Evolutionary conservation across 495 filamentous ascomycete species (phyloP).

Genomic region (Aspergillus campestris): DNA sequence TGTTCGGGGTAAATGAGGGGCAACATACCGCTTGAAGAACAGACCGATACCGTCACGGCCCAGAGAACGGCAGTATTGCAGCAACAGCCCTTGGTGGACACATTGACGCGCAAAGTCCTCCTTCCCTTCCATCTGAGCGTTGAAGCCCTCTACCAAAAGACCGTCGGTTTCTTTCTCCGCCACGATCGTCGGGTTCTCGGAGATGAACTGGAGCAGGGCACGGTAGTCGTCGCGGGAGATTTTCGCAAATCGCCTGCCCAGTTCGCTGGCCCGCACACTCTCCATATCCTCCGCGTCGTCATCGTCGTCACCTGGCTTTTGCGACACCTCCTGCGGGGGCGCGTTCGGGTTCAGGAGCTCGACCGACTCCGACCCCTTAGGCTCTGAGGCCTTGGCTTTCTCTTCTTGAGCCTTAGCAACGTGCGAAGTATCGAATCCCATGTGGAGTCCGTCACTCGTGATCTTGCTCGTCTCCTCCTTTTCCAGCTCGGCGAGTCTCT

Average conservation of each 20-base stretch:
- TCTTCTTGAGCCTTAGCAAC: slow-evolving; percentile 53
- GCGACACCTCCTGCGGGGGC: slow-evolving; percentile 29
- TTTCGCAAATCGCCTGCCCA: slow-evolving; percentile 70
- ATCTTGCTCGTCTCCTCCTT: slow-evolving; percentile 84
- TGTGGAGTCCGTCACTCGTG: slow-evolving; percentile 84
- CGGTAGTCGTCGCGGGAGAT: slow-evolving; percentile 72
- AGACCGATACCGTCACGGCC: slow-evolving; percentile 81
- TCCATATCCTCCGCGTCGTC: slow-evolving; percentile 57
- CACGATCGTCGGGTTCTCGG: slow-evolving; percentile 64
- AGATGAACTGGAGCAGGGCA: slow-evolving; percentile 65
- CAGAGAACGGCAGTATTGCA: slow-evolving; percentile 89
- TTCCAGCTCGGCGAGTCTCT: slow-evolving; percentile 72
- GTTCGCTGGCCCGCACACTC: slow-evolving; percentile 61
- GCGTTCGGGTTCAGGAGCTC: slow-evolving; percentile 75
- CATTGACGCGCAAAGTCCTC: slow-evolving; percentile 75
- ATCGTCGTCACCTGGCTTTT: slow-evolving; percentile 48
- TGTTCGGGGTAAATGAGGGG: neutral
- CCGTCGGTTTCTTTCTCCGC: slow-evolving; percentile 87
- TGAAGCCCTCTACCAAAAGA: slow-evolving; percentile 83
- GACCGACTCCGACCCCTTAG: slow-evolving; percentile 36
- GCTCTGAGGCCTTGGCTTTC: slow-evolving; percentile 27
- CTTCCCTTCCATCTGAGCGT: slow-evolving; percentile 65
- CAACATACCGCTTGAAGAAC: slow-evolving; percentile 76
- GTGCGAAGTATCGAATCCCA: slow-evolving; percentile 80
- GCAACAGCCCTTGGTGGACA: slow-evolving; percentile 84